Conservation (phyloP, 805 yeast genomes). For the Monosporozyma servazzii region DNA sequence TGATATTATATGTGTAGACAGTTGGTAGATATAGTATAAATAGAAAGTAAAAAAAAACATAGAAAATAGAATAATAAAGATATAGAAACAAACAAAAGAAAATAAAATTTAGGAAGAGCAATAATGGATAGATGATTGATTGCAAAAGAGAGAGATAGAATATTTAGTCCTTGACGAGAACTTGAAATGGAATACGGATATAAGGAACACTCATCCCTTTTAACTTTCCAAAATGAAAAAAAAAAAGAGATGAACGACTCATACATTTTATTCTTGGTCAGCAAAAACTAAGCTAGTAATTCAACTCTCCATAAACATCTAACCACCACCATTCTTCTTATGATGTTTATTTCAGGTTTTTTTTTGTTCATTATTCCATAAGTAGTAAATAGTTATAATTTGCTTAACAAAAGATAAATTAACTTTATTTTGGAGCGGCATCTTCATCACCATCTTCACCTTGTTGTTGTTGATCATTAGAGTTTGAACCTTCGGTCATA, state of each 20-base stretch:
- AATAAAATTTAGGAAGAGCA: not conserved
- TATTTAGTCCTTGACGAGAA: too few species aligned
- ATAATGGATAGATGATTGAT: not conserved
- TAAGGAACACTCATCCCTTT: not conserved
- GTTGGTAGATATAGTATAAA: not conserved
- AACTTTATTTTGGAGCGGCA: slow-evolving; percentile 23
- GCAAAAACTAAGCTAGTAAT: too few species aligned
- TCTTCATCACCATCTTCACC: slow-evolving; percentile 13
- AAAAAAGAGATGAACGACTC: too few species aligned
- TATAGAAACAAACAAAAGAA: not conserved
- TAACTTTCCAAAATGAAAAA: too few species aligned
- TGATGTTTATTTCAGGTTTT: not conserved
- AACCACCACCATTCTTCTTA: too few species aligned
- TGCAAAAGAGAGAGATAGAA: not conserved
- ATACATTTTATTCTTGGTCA: too few species aligned
- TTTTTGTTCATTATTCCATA: not conserved
- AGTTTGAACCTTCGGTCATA: slow-evolving; percentile 33
- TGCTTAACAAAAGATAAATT: not conserved
- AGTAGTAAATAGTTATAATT: not conserved
- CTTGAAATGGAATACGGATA: not conserved
- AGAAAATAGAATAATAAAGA: not conserved
- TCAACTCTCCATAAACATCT: too few species aligned
- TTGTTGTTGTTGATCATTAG: slow-evolving; percentile 1
- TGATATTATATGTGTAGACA: not conserved
- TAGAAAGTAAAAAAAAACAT: not conserved